phyloP scores from a whole-genome alignment of 768 basidiomycete genomes.

The Asterophora parasitica region DNA sequence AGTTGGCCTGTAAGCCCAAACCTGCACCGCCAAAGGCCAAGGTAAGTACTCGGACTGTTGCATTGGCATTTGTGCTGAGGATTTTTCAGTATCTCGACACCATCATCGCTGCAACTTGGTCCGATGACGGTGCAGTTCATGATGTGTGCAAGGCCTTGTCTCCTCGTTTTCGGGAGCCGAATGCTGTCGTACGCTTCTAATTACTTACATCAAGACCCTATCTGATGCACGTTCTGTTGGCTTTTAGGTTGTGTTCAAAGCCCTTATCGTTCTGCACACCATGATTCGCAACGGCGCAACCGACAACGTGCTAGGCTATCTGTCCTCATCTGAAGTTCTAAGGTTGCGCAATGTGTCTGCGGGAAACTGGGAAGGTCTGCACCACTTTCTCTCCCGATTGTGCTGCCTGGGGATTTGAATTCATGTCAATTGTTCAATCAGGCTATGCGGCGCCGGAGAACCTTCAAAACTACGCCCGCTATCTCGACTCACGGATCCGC shows the following conservation, averaged over 20 bases:
- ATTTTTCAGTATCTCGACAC: slow-evolving; percentile 83
- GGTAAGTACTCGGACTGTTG: slow-evolving; percentile 35
- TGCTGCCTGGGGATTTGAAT: background rate
- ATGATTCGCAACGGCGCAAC: slow-evolving; percentile 98
- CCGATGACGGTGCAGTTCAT: slow-evolving; percentile 86
- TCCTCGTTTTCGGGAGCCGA: slow-evolving; percentile 85
- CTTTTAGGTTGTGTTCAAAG: slow-evolving; percentile 94
- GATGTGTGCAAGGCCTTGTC: slow-evolving; percentile 90
- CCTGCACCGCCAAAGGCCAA: slow-evolving; percentile 94
- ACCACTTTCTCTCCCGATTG: background rate
- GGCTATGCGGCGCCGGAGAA: slow-evolving; percentile 87
- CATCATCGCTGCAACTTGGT: slow-evolving; percentile 95
- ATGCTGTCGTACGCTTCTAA: slow-evolving; percentile 65
- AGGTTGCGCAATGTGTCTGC: slow-evolving; percentile 75
- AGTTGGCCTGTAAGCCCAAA: slow-evolving; percentile 96
- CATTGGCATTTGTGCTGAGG: slow-evolving; percentile 4
- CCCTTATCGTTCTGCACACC: slow-evolving; percentile 88
- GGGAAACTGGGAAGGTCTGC: slow-evolving; percentile 83
- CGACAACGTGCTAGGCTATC: slow-evolving; percentile 83
- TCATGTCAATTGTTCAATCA: slow-evolving; percentile 23
- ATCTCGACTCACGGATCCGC: slow-evolving; percentile 84
- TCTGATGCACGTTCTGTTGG: slow-evolving; percentile 2
- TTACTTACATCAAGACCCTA: background rate
- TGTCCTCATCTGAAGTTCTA: slow-evolving; percentile 79
- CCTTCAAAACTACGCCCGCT: slow-evolving; percentile 80